A percentile compares a stretch with the other conserved stretches of the same genome.
Conservation (phyloP, 495 filamentous ascomycete genomes). For the Talaromyces wortmannii region DNA sequence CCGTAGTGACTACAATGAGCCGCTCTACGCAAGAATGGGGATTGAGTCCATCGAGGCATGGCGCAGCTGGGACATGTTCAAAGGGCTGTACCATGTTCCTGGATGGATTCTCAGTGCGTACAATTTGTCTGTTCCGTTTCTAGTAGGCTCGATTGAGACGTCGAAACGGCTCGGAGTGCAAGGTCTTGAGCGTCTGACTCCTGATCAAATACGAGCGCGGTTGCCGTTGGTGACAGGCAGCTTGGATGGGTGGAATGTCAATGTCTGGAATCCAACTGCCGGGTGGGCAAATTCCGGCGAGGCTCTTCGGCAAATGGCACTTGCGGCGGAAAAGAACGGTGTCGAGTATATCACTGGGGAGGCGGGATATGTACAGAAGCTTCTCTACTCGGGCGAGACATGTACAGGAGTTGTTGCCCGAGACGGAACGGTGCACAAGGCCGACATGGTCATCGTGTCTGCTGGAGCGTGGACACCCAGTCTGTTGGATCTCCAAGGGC, state of each 20-base stretch:
- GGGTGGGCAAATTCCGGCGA: conserved; percentile 19
- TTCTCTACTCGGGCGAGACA: conserved; percentile 12
- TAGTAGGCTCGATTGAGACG: conserved; percentile 18
- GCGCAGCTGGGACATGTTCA: conserved; percentile 15
- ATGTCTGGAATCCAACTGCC: conserved; percentile 22
- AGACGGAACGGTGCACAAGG: conserved; percentile 22
- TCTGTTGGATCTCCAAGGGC: conserved; percentile 24
- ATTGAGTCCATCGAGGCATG: conserved; percentile 14
- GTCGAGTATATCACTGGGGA: conserved; percentile 22
- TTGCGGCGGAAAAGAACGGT: conserved; percentile 12
- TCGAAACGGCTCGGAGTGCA: conserved; percentile 11
- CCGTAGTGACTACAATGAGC: conserved; percentile 21
- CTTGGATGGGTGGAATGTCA: conserved; percentile 20
- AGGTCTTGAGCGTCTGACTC: conserved; percentile 11
- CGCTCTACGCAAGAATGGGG: conserved; percentile 16
- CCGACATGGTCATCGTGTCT: conserved; percentile 23
- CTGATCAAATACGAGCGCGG: conserved; percentile 11
- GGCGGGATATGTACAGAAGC: conserved; percentile 12
- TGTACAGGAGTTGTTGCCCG: conserved; percentile 23
- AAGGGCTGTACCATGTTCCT: conserved; percentile 20
- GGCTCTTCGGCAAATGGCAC: conserved; percentile 20
- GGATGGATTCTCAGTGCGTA: conserved; percentile 22
- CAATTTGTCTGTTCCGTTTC: conserved; percentile 14
- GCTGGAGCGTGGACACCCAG: conserved; percentile 26
- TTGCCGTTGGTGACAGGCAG: conserved; percentile 17